These are phyloP conservation scores for Yamadazyma paraphyllophila DNA, from an alignment of 805 yeast species.

Conservation along the genomic window DNA sequence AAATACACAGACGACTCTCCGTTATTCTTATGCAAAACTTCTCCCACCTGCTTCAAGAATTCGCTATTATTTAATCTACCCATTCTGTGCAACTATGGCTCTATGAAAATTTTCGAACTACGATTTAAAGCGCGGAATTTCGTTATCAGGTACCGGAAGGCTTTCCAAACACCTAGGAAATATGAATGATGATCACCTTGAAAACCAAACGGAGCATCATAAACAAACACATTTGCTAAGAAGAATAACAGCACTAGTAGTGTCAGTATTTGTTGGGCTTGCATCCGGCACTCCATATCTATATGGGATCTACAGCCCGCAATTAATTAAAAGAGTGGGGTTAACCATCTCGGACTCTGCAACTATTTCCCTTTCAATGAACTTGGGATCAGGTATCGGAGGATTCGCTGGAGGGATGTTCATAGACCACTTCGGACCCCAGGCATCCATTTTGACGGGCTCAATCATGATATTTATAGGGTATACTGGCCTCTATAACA, in stretches of 20 bases:
- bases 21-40: conserved; percentile 23
- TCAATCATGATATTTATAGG: conserved; percentile 54
- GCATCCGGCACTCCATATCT: conserved; percentile 77
- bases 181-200: not conserved
- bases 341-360: conserved; percentile 63
- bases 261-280: conserved; percentile 49
- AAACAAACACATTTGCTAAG: not conserved
- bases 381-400: conserved; percentile 64
- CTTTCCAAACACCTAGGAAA: not conserved
- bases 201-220: not conserved
- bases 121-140: not conserved
- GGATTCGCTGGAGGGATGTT: conserved; percentile 71
- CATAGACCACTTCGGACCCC: conserved; percentile 62
- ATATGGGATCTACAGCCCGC: conserved; percentile 76
- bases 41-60: conserved; percentile 26
- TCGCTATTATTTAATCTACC: conserved; percentile 32
- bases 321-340: conserved; percentile 54
- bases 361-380: conserved; percentile 58
- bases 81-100: conserved; percentile 16
- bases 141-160: not conserved
- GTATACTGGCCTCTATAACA: conserved; percentile 48
- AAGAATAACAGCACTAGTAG: conserved; percentile 20
- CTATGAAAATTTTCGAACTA: conserved; percentile 2
- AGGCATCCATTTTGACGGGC: conserved; percentile 51
- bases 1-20: conserved; percentile 55